Evolutionary conservation across 2,329 filamentous ascomycete species (phyloP).

Genomic region (Penicillium sp.): DNA sequence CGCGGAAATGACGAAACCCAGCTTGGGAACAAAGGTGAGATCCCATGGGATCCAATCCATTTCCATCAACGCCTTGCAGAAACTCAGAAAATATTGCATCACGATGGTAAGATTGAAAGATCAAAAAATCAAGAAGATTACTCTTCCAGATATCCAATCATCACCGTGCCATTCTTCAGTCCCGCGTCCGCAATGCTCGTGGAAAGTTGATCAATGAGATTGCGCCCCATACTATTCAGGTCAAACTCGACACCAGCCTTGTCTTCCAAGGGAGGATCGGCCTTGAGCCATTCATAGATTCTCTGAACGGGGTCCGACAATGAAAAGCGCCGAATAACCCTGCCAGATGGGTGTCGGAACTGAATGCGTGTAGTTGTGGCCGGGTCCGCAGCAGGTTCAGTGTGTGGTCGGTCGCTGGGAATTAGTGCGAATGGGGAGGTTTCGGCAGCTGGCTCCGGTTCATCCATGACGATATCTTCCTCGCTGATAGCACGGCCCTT

Average conservation of each 20-base stretch:
- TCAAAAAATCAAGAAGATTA: constrained; percentile 18
- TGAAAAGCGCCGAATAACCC: constrained; percentile 82
- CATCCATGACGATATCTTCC: constrained; percentile 35
- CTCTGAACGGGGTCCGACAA: constrained; percentile 72
- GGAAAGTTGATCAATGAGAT: constrained; percentile 74
- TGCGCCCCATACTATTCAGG: constrained; percentile 81
- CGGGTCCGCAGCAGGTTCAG: constrained; percentile 70
- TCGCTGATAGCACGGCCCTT: constrained; percentile 49
- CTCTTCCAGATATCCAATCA: constrained; percentile 82
- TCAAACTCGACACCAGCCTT: constrained; percentile 80
- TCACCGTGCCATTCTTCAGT: constrained; percentile 88
- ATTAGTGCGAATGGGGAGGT: constrained; percentile 65
- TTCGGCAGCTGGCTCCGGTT: constrained; percentile 35
- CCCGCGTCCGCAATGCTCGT: constrained; percentile 75
- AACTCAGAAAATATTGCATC: constrained; percentile 1
- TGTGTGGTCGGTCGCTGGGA: constrained; percentile 67
- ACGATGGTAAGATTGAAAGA: not conserved
- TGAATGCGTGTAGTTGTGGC: constrained; percentile 82
- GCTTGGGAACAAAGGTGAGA: not conserved
- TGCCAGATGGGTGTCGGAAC: constrained; percentile 79
- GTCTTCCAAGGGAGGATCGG: constrained; percentile 70
- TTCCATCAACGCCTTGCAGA: constrained; percentile 9
- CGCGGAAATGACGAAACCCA: not conserved
- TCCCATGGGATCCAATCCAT: constrained; percentile 4
- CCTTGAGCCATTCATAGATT: constrained; percentile 96